Evolutionary conservation across 169 alveolate species (phyloP), one percentile per base, ranked within the genome.

Genomic region (Eimeria zaria): DNA sequence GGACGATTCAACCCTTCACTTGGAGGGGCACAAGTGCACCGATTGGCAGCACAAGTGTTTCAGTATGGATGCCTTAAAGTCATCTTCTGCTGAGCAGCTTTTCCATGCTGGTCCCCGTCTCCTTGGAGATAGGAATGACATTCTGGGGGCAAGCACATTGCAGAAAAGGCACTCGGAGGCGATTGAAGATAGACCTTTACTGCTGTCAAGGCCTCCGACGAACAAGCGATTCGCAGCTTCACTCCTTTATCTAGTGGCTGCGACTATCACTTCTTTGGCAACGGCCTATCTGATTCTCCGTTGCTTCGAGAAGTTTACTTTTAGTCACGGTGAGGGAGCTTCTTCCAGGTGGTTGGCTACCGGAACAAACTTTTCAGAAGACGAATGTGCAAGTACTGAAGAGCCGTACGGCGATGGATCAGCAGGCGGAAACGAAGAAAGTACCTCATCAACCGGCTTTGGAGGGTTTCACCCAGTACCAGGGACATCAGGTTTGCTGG

Each of bases 181-280:
- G 78, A 33, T 22, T 67, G 78, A 67, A 2, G 78, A 12, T 4
- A 67, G 78, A 24, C 41, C 48, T 67, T 9, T 48, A 44, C 9
- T 12, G 78, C 46, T 33, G 78, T 12, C 30, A 12, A 67, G 22
- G 22, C 78, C 48, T 24, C 22, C 1, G 14, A 67, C 4, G 78
- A 33, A 33, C 46, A 30, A 1, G 33, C 78, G 78, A 30, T 67
- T 67, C 24, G 48, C 44, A 48, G 7, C 78, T 67, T 67, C 78
- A 30, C 4, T 67, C 33, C 22, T 67, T 8, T 18, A 67, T 30
- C 48, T 67, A 7, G 7, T 67, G 2, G 78, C 48, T 33, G 78
- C 46, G 78, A 67, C 78, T 24, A 67, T 67, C 78, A 33, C 78
- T 6, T 67, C 78, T 12, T 33, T 67, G 46, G 78, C 78, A 67